Conservation (phyloP, 208 protist genomes). For the Crithidia mellificae region DNA sequence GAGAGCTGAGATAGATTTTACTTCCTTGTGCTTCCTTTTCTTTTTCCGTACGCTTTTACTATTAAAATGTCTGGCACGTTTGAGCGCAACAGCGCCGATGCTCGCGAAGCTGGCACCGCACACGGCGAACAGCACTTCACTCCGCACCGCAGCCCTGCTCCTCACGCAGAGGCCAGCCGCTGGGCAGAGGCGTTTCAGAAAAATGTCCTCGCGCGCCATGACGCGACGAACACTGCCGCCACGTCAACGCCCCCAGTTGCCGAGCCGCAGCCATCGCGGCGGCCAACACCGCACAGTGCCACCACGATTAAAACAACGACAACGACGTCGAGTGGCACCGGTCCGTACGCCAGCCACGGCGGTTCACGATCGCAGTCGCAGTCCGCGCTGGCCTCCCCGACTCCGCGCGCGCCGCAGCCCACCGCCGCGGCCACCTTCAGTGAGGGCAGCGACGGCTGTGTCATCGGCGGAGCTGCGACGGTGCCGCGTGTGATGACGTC, state of each 20-base stretch:
- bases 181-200: slow-evolving; percentile 20
- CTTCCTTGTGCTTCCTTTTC: no score
- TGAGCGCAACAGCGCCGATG: neutral
- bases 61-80: neutral
- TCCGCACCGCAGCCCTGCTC: neutral
- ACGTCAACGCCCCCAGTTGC: neutral
- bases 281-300: slow-evolving; percentile 3
- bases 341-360: neutral
- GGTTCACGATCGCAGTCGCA: slow-evolving; percentile 8
- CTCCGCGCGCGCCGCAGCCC: neutral
- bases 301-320: slow-evolving; percentile 6
- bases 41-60: neutral
- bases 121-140: neutral
- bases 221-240: neutral
- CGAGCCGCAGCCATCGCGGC: slow-evolving; percentile 8
- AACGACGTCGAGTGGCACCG: neutral
- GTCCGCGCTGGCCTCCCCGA: slow-evolving; percentile 4
- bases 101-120: neutral
- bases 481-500: slow-evolving; percentile 2
- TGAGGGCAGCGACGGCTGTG: neutral
- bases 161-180: neutral
- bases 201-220: slow-evolving; percentile 8
- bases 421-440: neutral
- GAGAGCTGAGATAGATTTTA: no score
- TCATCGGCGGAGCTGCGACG: neutral